Evolutionary conservation across 1,284 basidiomycete species (phyloP).

Genomic region (Heliocybe sulcata): DNA sequence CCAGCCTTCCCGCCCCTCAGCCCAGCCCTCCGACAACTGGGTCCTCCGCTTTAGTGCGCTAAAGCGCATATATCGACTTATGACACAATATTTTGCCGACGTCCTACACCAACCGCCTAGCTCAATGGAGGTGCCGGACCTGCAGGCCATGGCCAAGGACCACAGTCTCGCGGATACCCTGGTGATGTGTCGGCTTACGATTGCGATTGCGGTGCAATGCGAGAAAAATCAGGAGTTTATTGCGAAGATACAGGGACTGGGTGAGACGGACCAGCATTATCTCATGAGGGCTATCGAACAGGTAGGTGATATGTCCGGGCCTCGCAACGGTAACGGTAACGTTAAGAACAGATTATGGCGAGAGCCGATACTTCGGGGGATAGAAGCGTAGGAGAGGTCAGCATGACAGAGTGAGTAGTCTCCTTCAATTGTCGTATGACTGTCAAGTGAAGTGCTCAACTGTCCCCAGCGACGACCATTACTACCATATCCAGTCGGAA

Average conservation of each 20-base stretch:
- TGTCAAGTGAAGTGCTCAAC: background rate
- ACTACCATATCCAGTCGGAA: constrained; percentile 77
- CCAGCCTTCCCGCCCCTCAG: constrained; percentile 43
- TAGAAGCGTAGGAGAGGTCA: constrained; percentile 38
- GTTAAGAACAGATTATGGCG: constrained; percentile 54
- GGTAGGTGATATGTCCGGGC: constrained; percentile 30
- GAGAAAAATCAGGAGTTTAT: constrained; percentile 81
- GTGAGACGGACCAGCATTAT: constrained; percentile 73
- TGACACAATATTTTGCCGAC: constrained; percentile 83
- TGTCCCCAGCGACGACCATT: constrained; percentile 67
- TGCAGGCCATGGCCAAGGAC: constrained; percentile 79
- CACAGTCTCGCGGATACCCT: constrained; percentile 59
- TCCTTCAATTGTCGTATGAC: background rate
- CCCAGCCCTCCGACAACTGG: constrained; percentile 78
- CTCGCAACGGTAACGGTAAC: background rate
- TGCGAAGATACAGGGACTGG: constrained; percentile 75
- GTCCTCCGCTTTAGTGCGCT: constrained; percentile 79
- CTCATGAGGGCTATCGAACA: constrained; percentile 86
- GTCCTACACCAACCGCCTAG: constrained; percentile 69
- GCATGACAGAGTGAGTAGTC: constrained; percentile 67
- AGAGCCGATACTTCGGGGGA: constrained; percentile 47
- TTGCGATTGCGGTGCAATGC: constrained; percentile 91
- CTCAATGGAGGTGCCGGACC: constrained; percentile 70
- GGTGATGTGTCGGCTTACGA: constrained; percentile 76
- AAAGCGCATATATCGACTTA: constrained; percentile 80